These are phyloP conservation scores for Suillus occidentalis DNA, from an alignment of 768 basidiomycete genomes.

Conservation along the genomic window DNA sequence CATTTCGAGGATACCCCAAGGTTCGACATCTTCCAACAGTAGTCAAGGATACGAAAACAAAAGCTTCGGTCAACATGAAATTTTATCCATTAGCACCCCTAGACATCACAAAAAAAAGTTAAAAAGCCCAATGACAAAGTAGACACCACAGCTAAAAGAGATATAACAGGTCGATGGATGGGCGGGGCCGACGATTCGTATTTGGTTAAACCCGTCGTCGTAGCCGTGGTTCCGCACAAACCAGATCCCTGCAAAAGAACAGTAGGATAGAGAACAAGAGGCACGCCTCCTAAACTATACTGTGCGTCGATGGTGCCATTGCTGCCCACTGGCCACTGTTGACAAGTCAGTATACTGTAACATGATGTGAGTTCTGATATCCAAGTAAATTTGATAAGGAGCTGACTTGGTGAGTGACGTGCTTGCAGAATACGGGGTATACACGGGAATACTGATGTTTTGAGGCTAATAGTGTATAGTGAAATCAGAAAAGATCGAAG, in stretches of 20 bases:
- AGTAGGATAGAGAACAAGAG: slow-evolving; percentile 54
- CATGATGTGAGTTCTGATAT: slow-evolving; percentile 8
- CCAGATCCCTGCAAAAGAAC: slow-evolving; percentile 35
- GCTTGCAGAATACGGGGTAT: slow-evolving; percentile 49
- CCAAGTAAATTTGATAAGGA: neutral
- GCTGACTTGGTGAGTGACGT: slow-evolving; percentile 59
- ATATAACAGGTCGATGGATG: neutral
- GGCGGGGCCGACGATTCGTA: slow-evolving; percentile 10
- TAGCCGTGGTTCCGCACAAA: slow-evolving; percentile 32
- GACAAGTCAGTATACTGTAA: slow-evolving; percentile 60
- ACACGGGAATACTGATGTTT: slow-evolving; percentile 57
- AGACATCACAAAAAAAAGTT: slow-evolving; percentile 1
- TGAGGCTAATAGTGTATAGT: slow-evolving; percentile 42
- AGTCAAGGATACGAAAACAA: neutral
- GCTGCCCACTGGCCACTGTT: slow-evolving; percentile 68
- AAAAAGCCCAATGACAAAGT: slow-evolving; percentile 12
- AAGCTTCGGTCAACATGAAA: neutral
- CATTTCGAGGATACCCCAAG: neutral
- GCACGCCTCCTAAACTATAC: slow-evolving; percentile 63
- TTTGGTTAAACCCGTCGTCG: neutral
- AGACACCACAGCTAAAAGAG: neutral
- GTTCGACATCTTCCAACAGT: neutral
- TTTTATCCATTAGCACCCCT: neutral
- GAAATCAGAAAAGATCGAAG: slow-evolving; percentile 2
- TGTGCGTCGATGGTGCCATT: slow-evolving; percentile 59